phyloP scores from a whole-genome alignment of 1,284 basidiomycete genomes.

The Melampsora larici-populina region DNA sequence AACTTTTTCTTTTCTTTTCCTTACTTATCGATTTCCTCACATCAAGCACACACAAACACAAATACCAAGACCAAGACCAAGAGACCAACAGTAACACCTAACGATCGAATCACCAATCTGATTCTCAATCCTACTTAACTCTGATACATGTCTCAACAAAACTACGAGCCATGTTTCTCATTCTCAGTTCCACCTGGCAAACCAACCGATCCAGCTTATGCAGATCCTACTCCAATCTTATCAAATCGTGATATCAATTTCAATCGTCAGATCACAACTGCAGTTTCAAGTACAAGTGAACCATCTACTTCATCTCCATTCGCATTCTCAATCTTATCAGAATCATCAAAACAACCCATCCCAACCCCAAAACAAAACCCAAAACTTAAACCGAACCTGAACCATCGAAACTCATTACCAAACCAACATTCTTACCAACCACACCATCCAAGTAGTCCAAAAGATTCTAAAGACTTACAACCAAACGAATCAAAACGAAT shows the following conservation, averaged over 20 bases:
- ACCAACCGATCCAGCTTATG: neutral
- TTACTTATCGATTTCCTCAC: no score
- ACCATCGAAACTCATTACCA: neutral
- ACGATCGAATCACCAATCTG: no score
- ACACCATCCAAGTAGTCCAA: neutral
- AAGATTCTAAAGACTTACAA: neutral
- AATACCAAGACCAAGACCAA: no score
- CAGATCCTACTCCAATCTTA: neutral
- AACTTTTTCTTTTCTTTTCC: no score
- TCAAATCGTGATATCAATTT: neutral
- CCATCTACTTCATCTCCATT: neutral
- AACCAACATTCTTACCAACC: neutral
- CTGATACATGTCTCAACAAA: neutral
- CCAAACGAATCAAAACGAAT: no score
- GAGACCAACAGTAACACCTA: no score
- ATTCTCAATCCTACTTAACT: no score
- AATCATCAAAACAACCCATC: no score
- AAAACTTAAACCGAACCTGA: neutral
- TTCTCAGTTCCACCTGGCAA: neutral
- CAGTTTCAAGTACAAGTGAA: neutral
- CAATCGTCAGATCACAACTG: neutral
- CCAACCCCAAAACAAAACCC: no score
- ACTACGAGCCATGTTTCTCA: neutral
- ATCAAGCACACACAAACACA: no score
- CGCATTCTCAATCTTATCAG: neutral